Evolutionary conservation across 768 basidiomycete genomes (phyloP).

Genomic region (Suillus americanus): DNA sequence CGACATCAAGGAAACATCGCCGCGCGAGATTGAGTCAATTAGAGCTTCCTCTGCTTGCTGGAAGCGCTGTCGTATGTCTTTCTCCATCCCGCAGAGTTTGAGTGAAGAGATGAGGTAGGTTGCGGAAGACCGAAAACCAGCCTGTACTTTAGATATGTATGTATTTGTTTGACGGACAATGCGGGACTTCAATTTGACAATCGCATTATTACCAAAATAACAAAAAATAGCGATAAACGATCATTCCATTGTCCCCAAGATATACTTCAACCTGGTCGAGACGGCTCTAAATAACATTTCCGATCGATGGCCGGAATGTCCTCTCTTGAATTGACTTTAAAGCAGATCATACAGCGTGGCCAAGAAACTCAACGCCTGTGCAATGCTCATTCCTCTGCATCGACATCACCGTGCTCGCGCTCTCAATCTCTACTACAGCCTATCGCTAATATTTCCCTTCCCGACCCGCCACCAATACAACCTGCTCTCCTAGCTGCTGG

Average conservation of each 20-base stretch:
- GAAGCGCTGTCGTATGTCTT: conserved; percentile 5
- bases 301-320: background rate
- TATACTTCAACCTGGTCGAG: background rate
- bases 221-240: background rate
- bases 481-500: conserved; percentile 1
- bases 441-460: background rate
- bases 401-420: background rate
- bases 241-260: background rate
- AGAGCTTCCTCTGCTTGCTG: background rate
- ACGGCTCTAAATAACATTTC: background rate
- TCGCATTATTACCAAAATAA: background rate
- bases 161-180: conserved; percentile 9
- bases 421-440: background rate
- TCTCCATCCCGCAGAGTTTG: background rate
- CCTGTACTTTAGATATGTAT: too few species aligned
- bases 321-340: background rate
- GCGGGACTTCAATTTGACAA: conserved; percentile 6
- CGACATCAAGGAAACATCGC: background rate
- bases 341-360: accelerated
- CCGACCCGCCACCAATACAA: conserved; percentile 8
- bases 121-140: too few species aligned
- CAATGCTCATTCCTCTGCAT: background rate
- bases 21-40: background rate
- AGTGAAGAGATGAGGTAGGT: background rate
- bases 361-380: background rate